These are phyloP conservation scores for Agapanthus africanus DNA, from an alignment of 106 monocot genomes.

Conservation along the genomic window DNA sequence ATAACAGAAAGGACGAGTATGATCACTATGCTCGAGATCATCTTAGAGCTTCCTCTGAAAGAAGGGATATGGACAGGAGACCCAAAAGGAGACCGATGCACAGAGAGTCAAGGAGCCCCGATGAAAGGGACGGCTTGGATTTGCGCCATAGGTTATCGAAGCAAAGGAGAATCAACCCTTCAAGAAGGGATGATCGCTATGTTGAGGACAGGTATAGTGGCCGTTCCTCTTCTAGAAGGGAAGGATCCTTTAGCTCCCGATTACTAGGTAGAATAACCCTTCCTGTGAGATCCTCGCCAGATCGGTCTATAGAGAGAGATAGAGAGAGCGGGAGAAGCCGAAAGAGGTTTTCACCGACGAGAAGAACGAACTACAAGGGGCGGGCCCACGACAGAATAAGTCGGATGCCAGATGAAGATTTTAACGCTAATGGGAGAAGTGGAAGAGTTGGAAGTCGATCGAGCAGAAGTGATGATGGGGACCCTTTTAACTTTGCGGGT, in stretches of 20 bases:
- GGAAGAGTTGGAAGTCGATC: not conserved
- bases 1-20: slow-evolving; percentile 15
- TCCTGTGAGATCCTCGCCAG: slow-evolving; percentile 21
- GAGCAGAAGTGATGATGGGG: slow-evolving; percentile 30
- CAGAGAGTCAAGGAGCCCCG: slow-evolving; percentile 10
- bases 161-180: slow-evolving; percentile 28
- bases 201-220: slow-evolving; percentile 22
- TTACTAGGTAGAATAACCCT: slow-evolving; percentile 71
- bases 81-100: slow-evolving; percentile 21
- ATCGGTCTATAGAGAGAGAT: slow-evolving; percentile 12
- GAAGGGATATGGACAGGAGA: slow-evolving; percentile 27
- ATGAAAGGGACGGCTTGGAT: slow-evolving; percentile 47
- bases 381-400: slow-evolving; percentile 35
- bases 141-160: slow-evolving; percentile 50
- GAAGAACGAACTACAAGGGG: slow-evolving; percentile 12
- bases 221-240: slow-evolving; percentile 12
- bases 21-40: slow-evolving; percentile 19
- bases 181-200: slow-evolving; percentile 11
- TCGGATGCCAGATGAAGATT: slow-evolving; percentile 20
- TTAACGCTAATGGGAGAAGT: slow-evolving; percentile 17
- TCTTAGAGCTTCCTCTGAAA: slow-evolving; percentile 25
- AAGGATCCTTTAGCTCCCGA: slow-evolving; percentile 40
- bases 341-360: slow-evolving; percentile 34
- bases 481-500: slow-evolving; percentile 45
- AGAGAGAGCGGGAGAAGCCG: slow-evolving; percentile 23